Percentiles rank a stretch among this genome's conserved stretches.
phyloP scores from a whole-genome alignment of 2,329 filamentous ascomycete species.

The Trichoderma sp. region DNA sequence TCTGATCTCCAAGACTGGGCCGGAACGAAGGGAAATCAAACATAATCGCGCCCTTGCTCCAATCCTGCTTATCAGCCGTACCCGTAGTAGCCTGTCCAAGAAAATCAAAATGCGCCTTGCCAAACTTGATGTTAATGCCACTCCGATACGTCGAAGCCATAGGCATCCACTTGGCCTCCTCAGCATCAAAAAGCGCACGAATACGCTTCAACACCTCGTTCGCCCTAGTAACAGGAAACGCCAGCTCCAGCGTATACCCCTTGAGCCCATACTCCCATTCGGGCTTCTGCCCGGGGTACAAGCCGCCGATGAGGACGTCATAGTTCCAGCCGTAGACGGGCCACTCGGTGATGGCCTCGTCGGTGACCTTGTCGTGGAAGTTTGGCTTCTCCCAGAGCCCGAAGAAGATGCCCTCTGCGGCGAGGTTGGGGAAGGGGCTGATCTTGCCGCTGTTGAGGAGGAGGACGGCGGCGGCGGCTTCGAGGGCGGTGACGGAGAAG shows the following conservation, averaged over 20 bases:
- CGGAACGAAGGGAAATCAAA: constrained; percentile 54
- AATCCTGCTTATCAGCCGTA: constrained; percentile 51
- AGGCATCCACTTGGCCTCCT: constrained; percentile 43
- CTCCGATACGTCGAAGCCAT: constrained; percentile 55
- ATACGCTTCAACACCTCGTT: constrained; percentile 51
- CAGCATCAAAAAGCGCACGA: constrained; percentile 50
- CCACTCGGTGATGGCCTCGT: constrained; percentile 45
- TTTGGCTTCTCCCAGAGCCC: constrained; percentile 51
- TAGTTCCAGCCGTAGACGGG: constrained; percentile 57
- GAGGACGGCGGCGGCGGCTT: constrained; percentile 43
- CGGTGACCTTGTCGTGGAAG: constrained; percentile 53
- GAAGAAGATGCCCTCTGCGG: constrained; percentile 53
- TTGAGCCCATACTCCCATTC: constrained; percentile 53
- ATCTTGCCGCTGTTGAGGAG: constrained; percentile 51
- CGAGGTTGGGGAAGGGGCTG: constrained; percentile 49
- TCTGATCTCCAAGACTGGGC: constrained; percentile 46
- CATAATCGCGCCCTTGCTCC: constrained; percentile 52
- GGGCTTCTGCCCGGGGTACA: constrained; percentile 50
- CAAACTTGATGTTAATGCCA: constrained; percentile 56
- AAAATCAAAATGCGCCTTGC: constrained; percentile 50
- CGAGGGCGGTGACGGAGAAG: constrained; percentile 49
- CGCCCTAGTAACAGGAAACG: constrained; percentile 51
- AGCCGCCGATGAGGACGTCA: constrained; percentile 53
- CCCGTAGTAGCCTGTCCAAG: constrained; percentile 51
- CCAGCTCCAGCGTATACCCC: constrained; percentile 52